Evolutionary conservation across 2,329 filamentous ascomycete genomes (phyloP).

Genomic region (Microsporum audouinii): DNA sequence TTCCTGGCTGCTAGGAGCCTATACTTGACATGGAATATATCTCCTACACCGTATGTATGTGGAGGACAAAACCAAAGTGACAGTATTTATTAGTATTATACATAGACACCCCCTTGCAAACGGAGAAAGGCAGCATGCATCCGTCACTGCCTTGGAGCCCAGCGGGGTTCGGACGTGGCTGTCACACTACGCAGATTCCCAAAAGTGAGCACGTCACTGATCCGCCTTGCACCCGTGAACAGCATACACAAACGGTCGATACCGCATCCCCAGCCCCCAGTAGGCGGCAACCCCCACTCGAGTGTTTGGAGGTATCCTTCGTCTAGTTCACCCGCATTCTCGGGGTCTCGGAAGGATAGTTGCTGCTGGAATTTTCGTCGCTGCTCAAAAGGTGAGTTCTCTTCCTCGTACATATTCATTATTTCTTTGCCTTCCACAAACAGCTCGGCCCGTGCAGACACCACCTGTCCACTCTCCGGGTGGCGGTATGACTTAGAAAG

Average conservation of each 20-base stretch:
- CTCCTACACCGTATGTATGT: too few species aligned
- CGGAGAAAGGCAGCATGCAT: not conserved
- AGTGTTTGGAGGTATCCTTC: constrained; percentile 75
- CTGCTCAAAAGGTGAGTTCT: constrained; percentile 84
- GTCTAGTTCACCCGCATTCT: constrained; percentile 47
- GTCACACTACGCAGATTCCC: constrained; percentile 57
- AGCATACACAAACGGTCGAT: constrained; percentile 88
- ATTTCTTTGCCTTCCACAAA: constrained; percentile 72
- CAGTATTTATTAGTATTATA: not conserved
- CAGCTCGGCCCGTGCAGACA: constrained; percentile 74
- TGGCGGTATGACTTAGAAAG: constrained; percentile 78
- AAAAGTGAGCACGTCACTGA: constrained; percentile 79
- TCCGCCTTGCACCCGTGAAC: constrained; percentile 64
- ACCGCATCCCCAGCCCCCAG: constrained; percentile 92
- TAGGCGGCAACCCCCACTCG: constrained; percentile 85
- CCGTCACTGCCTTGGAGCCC: not conserved
- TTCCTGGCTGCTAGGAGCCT: not conserved
- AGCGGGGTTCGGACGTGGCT: constrained; percentile 6
- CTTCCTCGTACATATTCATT: constrained; percentile 96
- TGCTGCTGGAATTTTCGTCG: constrained; percentile 65
- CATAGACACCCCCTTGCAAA: not conserved
- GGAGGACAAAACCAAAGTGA: not conserved
- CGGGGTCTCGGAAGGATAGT: constrained; percentile 37
- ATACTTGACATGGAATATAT: not conserved
- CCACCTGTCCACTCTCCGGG: constrained; percentile 53